Base-by-base conservation (phyloP, 2,329 filamentous ascomycete genomes). In the Aspergillus carbonarius region DNA sequence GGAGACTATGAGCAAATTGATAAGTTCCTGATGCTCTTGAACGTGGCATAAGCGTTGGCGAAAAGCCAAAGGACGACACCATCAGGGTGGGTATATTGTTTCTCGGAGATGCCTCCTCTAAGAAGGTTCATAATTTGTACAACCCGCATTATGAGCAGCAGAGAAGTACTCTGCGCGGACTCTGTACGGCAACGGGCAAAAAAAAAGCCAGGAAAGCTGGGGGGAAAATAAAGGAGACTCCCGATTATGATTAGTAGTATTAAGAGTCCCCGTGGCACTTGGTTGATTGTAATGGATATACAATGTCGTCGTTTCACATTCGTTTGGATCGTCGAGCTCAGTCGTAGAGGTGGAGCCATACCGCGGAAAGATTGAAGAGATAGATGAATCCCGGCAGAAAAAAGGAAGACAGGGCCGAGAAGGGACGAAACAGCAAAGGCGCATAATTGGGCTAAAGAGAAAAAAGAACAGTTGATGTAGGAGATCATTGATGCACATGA, bases 301-400 rank as follows among this genome's bases (percentile, higher is more conserved):
- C 67, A 64, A 66, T 61, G 60, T 68, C 59, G 61, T 72, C 66
- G 67, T 71, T 67, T 66, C 59, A 66, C 61, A 60, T 72, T 64
- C 66, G 54, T 68, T 68, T 59, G 68, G n/a, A 58, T 73, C 71
- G 60, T 63, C 56, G 60, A 56, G 63, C 59, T 57, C 59, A 55
- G 52, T 44, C 59, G 66, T 59, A 63, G 54, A 55, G 57, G 56
- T 34, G 64, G 58, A 42, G 47, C 55, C 60, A 60, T 56, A 52
- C 35, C 51, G 42, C 34, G 55, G 55, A 55, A 15, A 39, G 30
- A 51, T 37, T 27, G 51, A 53, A 18, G 44, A 57, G 51, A 56
- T 20, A 37, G 23, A 37, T 32, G 49, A 46, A n/a, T 17, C 55
- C 13, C 23, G 34, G 37, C 35, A 30, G 27, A 27, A 25, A 32